phyloP scores from a whole-genome alignment of 2,329 filamentous ascomycete genomes.

The Fusarium tupiense region DNA sequence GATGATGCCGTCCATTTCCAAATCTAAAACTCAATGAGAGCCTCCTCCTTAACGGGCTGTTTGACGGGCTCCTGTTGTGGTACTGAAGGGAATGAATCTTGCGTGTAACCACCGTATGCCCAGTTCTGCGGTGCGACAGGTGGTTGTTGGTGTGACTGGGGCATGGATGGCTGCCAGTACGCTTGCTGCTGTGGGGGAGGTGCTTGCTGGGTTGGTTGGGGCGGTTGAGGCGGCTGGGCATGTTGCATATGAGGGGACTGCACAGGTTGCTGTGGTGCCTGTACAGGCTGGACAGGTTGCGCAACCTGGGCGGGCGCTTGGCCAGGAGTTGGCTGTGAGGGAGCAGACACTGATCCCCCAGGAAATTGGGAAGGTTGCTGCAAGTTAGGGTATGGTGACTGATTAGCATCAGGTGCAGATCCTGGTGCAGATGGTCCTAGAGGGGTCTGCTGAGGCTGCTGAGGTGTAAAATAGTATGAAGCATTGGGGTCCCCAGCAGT shows the following conservation, averaged over 20 bases:
- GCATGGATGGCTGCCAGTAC: conserved; percentile 51
- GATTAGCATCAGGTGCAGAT: conserved; percentile 52
- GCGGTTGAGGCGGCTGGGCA: conserved; percentile 49
- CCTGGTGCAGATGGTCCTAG: conserved; percentile 52
- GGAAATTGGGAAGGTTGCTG: conserved; percentile 59
- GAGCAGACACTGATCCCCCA: conserved; percentile 53
- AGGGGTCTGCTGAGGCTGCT: conserved; percentile 50
- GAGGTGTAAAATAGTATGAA: conserved; percentile 66
- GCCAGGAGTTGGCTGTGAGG: conserved; percentile 46
- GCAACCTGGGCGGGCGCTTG: conserved; percentile 38
- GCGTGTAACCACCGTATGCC: conserved; percentile 62
- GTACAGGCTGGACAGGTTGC: conserved; percentile 42
- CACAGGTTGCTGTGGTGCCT: conserved; percentile 43
- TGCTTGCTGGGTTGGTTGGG: conserved; percentile 40
- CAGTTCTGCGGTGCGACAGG: conserved; percentile 53
- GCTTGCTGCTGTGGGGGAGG: conserved; percentile 48
- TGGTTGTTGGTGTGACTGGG: conserved; percentile 44
- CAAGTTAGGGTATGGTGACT: conserved; percentile 64
- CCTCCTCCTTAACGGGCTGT: conserved; percentile 74
- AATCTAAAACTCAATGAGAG: conserved; percentile 77
- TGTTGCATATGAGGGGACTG: conserved; percentile 26
- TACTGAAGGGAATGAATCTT: conserved; percentile 71
- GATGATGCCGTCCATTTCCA: background rate
- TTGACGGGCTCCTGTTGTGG: conserved; percentile 57
- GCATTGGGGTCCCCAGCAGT: conserved; percentile 61